Conservation (phyloP, 345 rosid species). For the Sisymbrium irio region DNA sequence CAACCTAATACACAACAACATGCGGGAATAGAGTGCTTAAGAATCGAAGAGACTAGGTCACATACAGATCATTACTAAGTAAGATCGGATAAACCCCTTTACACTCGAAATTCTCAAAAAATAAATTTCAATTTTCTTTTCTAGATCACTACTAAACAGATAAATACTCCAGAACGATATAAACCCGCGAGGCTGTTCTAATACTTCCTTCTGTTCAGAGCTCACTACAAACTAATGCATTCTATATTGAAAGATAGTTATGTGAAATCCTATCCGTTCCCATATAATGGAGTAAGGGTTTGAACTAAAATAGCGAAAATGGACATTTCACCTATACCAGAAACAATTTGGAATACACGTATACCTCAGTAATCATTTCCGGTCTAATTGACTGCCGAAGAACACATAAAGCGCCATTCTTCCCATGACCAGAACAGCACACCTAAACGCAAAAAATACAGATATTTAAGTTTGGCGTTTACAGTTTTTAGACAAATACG, state of each 20-base stretch:
- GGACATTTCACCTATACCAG: conserved; percentile 1
- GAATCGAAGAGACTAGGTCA: conserved; percentile 16
- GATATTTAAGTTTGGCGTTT: conserved; percentile 17
- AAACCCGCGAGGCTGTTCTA: conserved; percentile 10
- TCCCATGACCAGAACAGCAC: conserved; percentile 99
- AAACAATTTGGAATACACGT: conserved; percentile 9
- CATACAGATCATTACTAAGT: neutral
- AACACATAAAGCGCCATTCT: conserved; percentile 83
- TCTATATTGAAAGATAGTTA: conserved; percentile 1
- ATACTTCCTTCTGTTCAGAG: conserved; percentile 9
- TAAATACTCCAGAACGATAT: conserved; percentile 6
- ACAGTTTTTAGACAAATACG: conserved; percentile 3
- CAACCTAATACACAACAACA: conserved; percentile 59
- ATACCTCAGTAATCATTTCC: conserved; percentile 91
- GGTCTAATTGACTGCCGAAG: conserved; percentile 98
- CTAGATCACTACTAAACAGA: conserved; percentile 9
- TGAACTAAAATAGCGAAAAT: neutral
- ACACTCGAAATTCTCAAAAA: neutral
- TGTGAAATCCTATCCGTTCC: neutral
- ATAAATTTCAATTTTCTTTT: conserved; percentile 7
- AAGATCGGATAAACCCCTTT: conserved; percentile 1
- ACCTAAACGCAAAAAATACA: conserved; percentile 49
- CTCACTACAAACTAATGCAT: conserved; percentile 17
- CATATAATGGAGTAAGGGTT: neutral
- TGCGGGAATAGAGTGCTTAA: conserved; percentile 7